Evolutionary conservation across 441 rosid species (phyloP), one percentile per base, ranked within the genome.

Genomic region (Lepidium campestre): DNA sequence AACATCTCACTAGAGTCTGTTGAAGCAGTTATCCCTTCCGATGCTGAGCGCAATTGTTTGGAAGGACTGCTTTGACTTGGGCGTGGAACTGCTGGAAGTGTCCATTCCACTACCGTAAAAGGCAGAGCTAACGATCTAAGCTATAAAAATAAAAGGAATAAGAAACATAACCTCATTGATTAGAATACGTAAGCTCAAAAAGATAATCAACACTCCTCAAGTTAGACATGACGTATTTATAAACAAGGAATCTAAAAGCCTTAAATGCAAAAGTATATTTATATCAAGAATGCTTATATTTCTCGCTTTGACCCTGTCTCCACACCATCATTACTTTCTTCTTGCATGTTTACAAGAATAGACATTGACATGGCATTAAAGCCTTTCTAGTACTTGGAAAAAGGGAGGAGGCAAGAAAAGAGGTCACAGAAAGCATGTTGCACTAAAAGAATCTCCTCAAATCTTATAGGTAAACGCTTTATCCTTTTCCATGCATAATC

Each of bases 81-180:
- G 49, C 85, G 80, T 10, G 97, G 99, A 83, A 94, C 89, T 62
- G 99, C 86, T 68, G 99, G 99, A 79, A 94, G 99, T 67, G 97
- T 91, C 99, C 99, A 94, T 80, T 94, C 99, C 85, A 94, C 79
- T 70, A 91, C 97, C 62, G 99, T 89, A 86, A 94, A 91, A 71
- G 97, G 97, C 82, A 91, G 97, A 78, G 99, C 99, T 85, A 94
- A 86, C 67, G 99, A 91, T 91, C 99, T 91, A 91, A 94, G 92
- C 97, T 94, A 94, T 87, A 87, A 78, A 62, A 74, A 67, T 67
- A 80, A 71, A 77, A 74, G 74, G 68, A 60, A 80, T 62, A 76
- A 80, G 72, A 77, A 86, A 70, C 77, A 84, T 72, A 77, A 75
- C 52, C 63, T 32, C 65, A 31, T 17, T 22, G 32, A 60, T 25